Evolutionary conservation across 148 eudicot genomes (phyloP), one percentile per base, ranked within the genome.

Genomic region (Pharnaceum exiguum): DNA sequence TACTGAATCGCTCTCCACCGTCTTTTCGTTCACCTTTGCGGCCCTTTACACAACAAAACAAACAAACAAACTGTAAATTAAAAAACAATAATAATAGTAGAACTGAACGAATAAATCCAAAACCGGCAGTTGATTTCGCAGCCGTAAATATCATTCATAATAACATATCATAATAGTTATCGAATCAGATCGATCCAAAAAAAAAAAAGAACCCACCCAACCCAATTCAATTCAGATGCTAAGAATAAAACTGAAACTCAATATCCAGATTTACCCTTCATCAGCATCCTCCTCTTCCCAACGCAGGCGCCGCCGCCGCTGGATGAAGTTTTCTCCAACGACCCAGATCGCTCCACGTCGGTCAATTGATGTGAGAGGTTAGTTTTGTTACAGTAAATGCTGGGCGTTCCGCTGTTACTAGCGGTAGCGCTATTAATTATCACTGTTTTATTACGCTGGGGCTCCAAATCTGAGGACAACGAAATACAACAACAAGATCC

Each of bases 321-420:
- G 63, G 39, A 30, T 30, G 11, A 49, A n/a, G n/a, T n/a, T n/a
- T n/a, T n/a, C n/a, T n/a, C 24, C 57, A n/a, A 22, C 63, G 71
- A 21, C 13, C 24, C 13, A 6, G 4, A 7, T 38, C 46, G n/a
- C 57, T 61, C 32, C 33, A 18, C 36, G 25, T 35, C 53, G 3
- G 33, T 31, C 44, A 15, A 30, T 38, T n/a, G n/a, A n/a, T n/a
- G 59, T 10, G 66, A n/a, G 40, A 66, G 66, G 65, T 56, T 2
- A 21, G 27, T 51, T 52, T 25, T 25, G 67, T n/a, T n/a, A n/a
- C n/a, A n/a, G 59, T 63, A 70, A 70, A 70, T 70, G 74, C 74
- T 70, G 19, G 58, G 17, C 24, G 46, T 70, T 49, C 58, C 61
- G 67, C n/a, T 70, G 27, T 10, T 70, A 0, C 29, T 70, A 46